A percentile compares a stretch with the other conserved stretches of the same genome.
phyloP scores from a whole-genome alignment of 257 asterid species.

The Solanum tacnaense region DNA sequence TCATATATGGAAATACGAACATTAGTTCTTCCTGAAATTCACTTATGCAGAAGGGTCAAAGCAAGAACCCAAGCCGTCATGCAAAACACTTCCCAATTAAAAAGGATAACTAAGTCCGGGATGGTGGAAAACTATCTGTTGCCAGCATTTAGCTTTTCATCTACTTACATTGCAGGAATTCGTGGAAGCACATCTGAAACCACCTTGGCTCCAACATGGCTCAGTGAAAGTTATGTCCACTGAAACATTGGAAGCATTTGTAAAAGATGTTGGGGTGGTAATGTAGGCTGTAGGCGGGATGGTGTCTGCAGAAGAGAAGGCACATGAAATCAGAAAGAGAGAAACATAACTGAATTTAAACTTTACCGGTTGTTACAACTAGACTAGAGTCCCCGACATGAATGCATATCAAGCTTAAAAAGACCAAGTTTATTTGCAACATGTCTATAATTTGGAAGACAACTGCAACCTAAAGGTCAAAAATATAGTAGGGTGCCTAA shows the following conservation, averaged over 20 bases:
- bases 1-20: not conserved
- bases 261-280: conserved; percentile 40
- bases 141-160: conserved; percentile 16
- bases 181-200: conserved; percentile 60
- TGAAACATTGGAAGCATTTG: conserved; percentile 54
- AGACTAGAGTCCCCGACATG: not conserved
- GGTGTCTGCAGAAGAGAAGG: conserved; percentile 50
- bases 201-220: conserved; percentile 55
- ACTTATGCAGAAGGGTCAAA: not conserved
- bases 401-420: not conserved
- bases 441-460: not conserved
- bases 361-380: not conserved
- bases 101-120: not conserved
- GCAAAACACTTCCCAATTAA: not conserved
- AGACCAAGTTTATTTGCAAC: not conserved
- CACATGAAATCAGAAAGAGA: not conserved
- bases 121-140: not conserved
- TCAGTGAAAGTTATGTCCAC: conserved; percentile 71
- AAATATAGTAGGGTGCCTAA: not conserved
- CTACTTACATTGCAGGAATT: conserved; percentile 86
- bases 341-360: not conserved
- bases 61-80: not conserved
- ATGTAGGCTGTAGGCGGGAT: conserved; percentile 64
- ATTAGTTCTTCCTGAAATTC: not conserved
- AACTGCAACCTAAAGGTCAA: not conserved